Percentiles rank a stretch among this genome's conserved stretches.
These are phyloP conservation scores for Bacidia rubella DNA, from an alignment of 495 filamentous ascomycete genomes.

Conservation along the genomic window DNA sequence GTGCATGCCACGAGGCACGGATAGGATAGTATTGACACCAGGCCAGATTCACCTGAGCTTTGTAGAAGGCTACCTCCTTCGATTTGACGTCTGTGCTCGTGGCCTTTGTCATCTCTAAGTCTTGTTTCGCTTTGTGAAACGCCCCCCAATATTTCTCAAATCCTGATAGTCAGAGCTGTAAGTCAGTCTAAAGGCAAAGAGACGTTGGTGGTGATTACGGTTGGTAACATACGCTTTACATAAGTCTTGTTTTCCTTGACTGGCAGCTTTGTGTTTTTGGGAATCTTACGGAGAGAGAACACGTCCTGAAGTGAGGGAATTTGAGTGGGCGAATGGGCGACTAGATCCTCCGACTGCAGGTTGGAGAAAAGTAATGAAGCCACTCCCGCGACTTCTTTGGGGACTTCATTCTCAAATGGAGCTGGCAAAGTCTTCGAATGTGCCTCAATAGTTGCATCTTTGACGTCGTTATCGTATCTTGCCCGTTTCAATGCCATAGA, in stretches of 20 bases:
- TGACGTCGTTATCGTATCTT: too few species aligned
- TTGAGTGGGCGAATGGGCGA: background rate
- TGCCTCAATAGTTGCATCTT: too few species aligned
- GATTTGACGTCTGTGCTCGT: background rate
- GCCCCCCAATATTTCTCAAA: background rate
- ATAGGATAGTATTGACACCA: slow-evolving; percentile 13
- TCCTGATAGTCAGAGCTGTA: background rate
- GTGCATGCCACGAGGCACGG: slow-evolving; percentile 85
- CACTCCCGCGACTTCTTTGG: too few species aligned
- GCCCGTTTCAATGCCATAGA: background rate
- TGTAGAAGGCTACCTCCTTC: slow-evolving; percentile 40
- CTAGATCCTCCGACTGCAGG: too few species aligned
- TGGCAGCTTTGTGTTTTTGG: background rate
- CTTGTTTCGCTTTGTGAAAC: background rate
- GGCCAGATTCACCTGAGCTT: slow-evolving; percentile 41
- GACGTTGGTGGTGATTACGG: too few species aligned
- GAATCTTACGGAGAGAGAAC: background rate
- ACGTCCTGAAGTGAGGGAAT: background rate
- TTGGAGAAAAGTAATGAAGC: too few species aligned
- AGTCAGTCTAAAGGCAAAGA: background rate
- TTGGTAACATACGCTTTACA: background rate
- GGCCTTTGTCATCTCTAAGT: background rate
- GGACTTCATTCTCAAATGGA: too few species aligned
- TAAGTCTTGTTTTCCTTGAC: background rate
- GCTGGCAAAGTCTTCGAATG: too few species aligned